Evolutionary conservation across 345 rosid species (phyloP), one percentile per base, ranked within the genome.

Genomic region (Rubroshorea leprosula): DNA sequence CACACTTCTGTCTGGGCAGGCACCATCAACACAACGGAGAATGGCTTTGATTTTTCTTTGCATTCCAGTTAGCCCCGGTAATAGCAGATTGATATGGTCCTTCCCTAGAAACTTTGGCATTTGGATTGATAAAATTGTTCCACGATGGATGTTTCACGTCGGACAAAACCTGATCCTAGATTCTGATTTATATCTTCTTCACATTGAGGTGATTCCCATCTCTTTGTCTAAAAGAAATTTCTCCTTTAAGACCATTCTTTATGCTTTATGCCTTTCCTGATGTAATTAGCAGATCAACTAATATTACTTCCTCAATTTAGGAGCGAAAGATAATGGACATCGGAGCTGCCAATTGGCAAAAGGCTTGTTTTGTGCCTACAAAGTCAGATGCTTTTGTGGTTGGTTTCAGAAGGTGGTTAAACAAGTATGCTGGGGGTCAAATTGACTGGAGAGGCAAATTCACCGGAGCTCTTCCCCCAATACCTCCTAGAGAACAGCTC

Each of bases 151-250:
- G 52, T 91, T 87, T 72, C 98, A 91, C 47, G 63, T 85, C 55
- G 81, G 85, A 49, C 83, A 79, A 50, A 91, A 87, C 73, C 78
- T 83, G 47, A 74, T 91, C 67, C 80, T 91, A 39, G 98, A 91
- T 84, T 85, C 95, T 25, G 95, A 87, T 75, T 68, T 91, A 57
- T 85, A 82, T 69, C 86, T 91, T 52, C 98, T 88, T 75, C 96
- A 83, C 62, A 72, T 82, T 22, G 88, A 88, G 95, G 97, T 90
- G 51, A 54, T 58, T 65, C 46, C 44, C 47, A 26, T 27, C 3
- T 39, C 64, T 23, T 15, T 19, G 3, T 16, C 31, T 14, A 18
- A 18, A 20, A 14, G 14, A 29, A 18, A 19, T 53, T 44, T 41
- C 23, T 46, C 20, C 12, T 27, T 4, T 27, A 3, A 27, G 31